A percentile compares a stretch with the other conserved stretches of the same genome.
phyloP scores from a whole-genome alignment of 106 monocot species.

The Dioscorea alata region DNA sequence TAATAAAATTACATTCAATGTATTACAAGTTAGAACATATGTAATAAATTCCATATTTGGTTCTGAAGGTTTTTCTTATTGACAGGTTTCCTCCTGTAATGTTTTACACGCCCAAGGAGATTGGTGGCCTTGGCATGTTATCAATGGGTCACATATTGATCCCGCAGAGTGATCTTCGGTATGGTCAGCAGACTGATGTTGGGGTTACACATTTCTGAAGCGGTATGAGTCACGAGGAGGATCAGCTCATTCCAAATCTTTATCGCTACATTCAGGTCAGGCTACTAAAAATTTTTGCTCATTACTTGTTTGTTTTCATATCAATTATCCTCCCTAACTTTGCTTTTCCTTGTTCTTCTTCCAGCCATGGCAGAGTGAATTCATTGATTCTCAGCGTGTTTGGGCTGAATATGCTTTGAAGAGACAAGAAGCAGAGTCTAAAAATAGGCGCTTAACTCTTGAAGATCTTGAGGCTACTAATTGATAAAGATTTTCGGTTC shows the following conservation, averaged over 20 bases:
- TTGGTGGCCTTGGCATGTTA: slow-evolving; percentile 99
- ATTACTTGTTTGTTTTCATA: not conserved
- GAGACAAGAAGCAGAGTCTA: slow-evolving; percentile 98
- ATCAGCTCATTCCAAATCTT: slow-evolving; percentile 98
- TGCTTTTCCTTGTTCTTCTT: slow-evolving; percentile 4
- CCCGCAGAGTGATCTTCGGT: slow-evolving; percentile 96
- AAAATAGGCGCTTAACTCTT: slow-evolving; percentile 91
- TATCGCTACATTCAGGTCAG: slow-evolving; percentile 95
- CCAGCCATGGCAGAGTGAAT: slow-evolving; percentile 99
- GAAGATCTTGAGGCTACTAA: slow-evolving; percentile 96
- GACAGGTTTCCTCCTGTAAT: slow-evolving; percentile 99
- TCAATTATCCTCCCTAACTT: not conserved
- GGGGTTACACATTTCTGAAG: slow-evolving; percentile 98
- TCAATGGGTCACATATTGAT: slow-evolving; percentile 99
- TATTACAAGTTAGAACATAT: not conserved
- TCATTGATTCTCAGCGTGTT: slow-evolving; percentile 98
- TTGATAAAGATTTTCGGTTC: no score
- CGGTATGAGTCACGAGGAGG: slow-evolving; percentile 99
- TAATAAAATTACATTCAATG: not conserved
- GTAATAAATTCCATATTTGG: not conserved
- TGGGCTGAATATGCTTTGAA: slow-evolving; percentile 99
- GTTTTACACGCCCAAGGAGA: slow-evolving; percentile 99
- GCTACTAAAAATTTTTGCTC: not conserved
- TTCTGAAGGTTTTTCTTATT: slow-evolving; percentile 9
- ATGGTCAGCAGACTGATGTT: slow-evolving; percentile 99